Conservation (phyloP, 2,329 filamentous ascomycete genomes). For the Clonostachys solani region DNA sequence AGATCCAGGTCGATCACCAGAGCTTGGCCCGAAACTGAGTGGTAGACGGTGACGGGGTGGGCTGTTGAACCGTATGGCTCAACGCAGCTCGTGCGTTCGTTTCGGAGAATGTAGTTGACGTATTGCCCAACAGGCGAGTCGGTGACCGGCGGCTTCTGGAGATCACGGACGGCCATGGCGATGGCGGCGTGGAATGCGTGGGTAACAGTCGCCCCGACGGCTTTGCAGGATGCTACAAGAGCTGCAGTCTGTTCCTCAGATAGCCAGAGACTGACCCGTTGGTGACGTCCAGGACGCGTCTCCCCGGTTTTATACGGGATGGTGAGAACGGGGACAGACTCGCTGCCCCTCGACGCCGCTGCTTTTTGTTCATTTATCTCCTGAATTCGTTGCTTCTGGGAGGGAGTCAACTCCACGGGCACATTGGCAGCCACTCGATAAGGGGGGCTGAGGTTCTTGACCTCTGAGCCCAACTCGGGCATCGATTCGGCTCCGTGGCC, state of each 20-base stretch:
- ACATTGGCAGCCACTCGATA: slow-evolving; percentile 16
- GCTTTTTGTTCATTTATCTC: slow-evolving; percentile 1
- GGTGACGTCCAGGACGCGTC: slow-evolving; percentile 11
- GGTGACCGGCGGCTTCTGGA: slow-evolving; percentile 4
- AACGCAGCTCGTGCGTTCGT: slow-evolving; percentile 17
- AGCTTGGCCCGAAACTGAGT: slow-evolving; percentile 18
- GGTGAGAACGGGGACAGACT: slow-evolving; percentile 1
- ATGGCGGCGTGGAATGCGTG: slow-evolving; percentile 25
- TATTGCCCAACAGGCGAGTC: slow-evolving; percentile 12
- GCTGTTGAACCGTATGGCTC: slow-evolving; percentile 11
- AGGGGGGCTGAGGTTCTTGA: slow-evolving; percentile 15
- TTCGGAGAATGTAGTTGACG: slow-evolving; percentile 23
- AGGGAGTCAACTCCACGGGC: slow-evolving; percentile 3
- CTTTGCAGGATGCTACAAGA: slow-evolving; percentile 12
- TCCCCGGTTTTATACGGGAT: slow-evolving; percentile 12
- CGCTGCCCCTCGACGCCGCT: not conserved
- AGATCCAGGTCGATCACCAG: slow-evolving; percentile 17
- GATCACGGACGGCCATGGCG: slow-evolving; percentile 17
- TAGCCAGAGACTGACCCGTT: slow-evolving; percentile 14
- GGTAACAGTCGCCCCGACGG: slow-evolving; percentile 13
- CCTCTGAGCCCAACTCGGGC: slow-evolving; percentile 3
- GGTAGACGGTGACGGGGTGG: slow-evolving; percentile 20
- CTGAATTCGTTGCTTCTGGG: slow-evolving; percentile 7
- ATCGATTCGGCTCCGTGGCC: slow-evolving; percentile 12
- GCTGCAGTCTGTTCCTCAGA: slow-evolving; percentile 6